phyloP scores from a whole-genome alignment of 768 basidiomycete genomes.

The Heimioporus sp. region DNA sequence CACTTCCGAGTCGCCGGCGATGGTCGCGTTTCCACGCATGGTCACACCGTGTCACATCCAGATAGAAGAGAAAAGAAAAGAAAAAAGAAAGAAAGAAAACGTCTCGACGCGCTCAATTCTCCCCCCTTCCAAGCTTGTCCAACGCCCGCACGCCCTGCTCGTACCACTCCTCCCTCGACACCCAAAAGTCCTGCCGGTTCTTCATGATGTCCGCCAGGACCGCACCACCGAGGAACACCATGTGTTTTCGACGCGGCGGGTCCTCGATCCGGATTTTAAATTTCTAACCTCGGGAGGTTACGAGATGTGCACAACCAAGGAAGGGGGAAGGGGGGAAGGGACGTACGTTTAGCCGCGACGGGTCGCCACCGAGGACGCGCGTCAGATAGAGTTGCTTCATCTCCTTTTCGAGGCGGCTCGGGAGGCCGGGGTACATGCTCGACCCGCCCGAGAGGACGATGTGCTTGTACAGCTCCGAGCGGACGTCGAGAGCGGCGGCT shows the following conservation, averaged over 20 bases:
- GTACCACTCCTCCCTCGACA: slow-evolving; percentile 90
- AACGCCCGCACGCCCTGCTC: slow-evolving; percentile 82
- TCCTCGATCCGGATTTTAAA: slow-evolving; percentile 99
- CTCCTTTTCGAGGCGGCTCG: slow-evolving; percentile 96
- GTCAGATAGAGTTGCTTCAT: slow-evolving; percentile 99
- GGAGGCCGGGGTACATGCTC: slow-evolving; percentile 98
- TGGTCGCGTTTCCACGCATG: no score
- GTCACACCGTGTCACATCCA: no score
- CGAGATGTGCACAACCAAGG: no score
- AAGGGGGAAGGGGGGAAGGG: not conserved
- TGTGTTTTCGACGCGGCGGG: slow-evolving; percentile 96
- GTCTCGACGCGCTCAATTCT: slow-evolving; percentile 35
- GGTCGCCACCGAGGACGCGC: slow-evolving; percentile 81
- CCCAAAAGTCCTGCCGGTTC: slow-evolving; percentile 91
- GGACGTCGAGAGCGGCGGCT: slow-evolving; percentile 82
- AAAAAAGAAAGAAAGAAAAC: no score
- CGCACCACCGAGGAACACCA: slow-evolving; percentile 99
- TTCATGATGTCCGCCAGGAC: slow-evolving; percentile 99
- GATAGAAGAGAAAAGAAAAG: no score
- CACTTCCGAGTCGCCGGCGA: no score
- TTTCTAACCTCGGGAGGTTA: no score
- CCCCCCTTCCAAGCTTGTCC: slow-evolving; percentile 82
- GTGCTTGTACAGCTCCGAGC: slow-evolving; percentile 94
- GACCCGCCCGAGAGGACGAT: slow-evolving; percentile 97
- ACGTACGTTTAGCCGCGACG: slow-evolving; percentile 81